These are phyloP conservation scores for Globisporangium radiosum DNA, from an alignment of 352 stramenopile genomes.

Conservation along the genomic window DNA sequence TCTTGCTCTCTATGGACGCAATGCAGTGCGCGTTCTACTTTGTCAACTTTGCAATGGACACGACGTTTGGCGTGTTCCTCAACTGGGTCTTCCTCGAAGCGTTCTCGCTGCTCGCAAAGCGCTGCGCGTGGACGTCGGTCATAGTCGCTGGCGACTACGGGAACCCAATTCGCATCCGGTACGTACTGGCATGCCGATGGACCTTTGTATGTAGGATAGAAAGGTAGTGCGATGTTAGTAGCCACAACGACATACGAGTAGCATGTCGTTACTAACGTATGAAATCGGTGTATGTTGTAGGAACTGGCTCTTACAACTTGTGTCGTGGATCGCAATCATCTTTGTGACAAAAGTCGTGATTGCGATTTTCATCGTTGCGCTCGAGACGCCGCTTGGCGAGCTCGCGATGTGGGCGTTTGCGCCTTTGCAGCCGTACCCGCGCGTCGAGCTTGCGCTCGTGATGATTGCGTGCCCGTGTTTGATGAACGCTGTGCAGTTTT, in stretches of 20 bases:
- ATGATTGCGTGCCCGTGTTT: slow-evolving; percentile 86
- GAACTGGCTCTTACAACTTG: slow-evolving; percentile 70
- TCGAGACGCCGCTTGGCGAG: slow-evolving; percentile 54
- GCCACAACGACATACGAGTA: no score
- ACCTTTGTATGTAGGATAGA: no score
- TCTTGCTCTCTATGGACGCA: not conserved
- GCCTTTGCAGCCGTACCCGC: slow-evolving; percentile 54
- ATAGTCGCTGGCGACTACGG: slow-evolving; percentile 76
- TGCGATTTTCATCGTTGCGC: slow-evolving; percentile 58
- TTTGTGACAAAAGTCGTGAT: slow-evolving; percentile 77
- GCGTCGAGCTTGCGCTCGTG: slow-evolving; percentile 72
- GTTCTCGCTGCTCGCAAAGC: slow-evolving; percentile 42
- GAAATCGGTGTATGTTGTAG: slow-evolving; percentile 4
- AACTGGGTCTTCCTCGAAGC: slow-evolving; percentile 76
- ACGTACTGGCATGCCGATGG: slow-evolving; percentile 1
- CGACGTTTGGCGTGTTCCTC: slow-evolving; percentile 75
- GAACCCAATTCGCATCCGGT: slow-evolving; percentile 46
- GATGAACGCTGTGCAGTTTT: slow-evolving; percentile 88
- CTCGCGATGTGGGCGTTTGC: slow-evolving; percentile 64
- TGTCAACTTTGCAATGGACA: slow-evolving; percentile 87
- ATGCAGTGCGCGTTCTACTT: slow-evolving; percentile 84
- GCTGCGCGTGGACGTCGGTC: slow-evolving; percentile 52
- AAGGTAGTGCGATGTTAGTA: no score
- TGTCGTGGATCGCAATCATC: slow-evolving; percentile 78
- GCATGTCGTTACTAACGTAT: no score